Evolutionary conservation across 441 rosid genomes (phyloP).

Genomic region (Aleurites moluccanus): DNA sequence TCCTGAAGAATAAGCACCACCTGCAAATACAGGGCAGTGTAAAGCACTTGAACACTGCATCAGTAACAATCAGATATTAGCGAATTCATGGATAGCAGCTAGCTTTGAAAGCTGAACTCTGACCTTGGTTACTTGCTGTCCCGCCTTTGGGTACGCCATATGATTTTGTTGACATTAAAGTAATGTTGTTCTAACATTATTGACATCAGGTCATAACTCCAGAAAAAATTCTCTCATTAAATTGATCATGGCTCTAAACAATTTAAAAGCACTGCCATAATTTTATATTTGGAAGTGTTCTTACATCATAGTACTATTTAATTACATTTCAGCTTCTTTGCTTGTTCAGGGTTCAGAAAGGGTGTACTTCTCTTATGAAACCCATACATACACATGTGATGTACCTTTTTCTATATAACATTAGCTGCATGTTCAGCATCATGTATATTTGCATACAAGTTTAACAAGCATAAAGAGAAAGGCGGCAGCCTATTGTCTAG

Average conservation of each 20-base stretch:
- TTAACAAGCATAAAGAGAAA: background rate
- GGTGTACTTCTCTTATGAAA: background rate
- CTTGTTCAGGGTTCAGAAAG: background rate
- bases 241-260: background rate
- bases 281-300: background rate
- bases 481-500: no score
- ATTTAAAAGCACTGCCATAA: background rate
- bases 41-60: slow-evolving; percentile 10
- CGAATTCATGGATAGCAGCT: slow-evolving; percentile 16
- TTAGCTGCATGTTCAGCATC: background rate
- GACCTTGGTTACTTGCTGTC: slow-evolving; percentile 28
- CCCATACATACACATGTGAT: no score
- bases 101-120: slow-evolving; percentile 25
- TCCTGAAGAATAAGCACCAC: slow-evolving; percentile 37
- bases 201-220: background rate
- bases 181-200: background rate
- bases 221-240: background rate
- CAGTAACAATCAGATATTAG: slow-evolving; percentile 4
- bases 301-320: background rate
- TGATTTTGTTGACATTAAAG: slow-evolving; percentile 30
- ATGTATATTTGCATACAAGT: background rate
- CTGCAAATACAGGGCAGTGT: slow-evolving; percentile 31
- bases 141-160: slow-evolving; percentile 35
- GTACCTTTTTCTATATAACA: no score
- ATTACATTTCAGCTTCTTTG: background rate